Percentiles rank a stretch among this genome's conserved stretches.
Evolutionary conservation across 2,329 filamentous ascomycete genomes (phyloP).

Genomic region (Pseudocercospora macadamiae): DNA sequence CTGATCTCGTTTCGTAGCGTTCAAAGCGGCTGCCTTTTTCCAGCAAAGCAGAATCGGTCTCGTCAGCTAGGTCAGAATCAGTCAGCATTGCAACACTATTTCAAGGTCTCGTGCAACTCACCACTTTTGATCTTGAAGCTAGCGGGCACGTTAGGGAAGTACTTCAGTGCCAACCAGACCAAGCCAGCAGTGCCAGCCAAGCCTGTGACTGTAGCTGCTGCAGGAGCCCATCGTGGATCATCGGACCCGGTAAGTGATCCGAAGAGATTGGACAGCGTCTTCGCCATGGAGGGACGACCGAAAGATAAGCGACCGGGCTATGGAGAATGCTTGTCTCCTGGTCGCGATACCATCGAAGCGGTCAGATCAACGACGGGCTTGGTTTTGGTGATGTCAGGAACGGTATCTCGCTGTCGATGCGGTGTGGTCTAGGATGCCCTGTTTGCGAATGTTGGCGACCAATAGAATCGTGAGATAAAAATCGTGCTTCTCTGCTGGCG

Average conservation of each 20-base stretch:
- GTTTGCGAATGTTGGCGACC: background rate
- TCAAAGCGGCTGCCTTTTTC: conserved; percentile 73
- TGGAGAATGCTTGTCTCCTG: background rate
- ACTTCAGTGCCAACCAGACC: background rate
- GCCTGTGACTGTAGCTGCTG: background rate
- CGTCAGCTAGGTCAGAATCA: conserved; percentile 14
- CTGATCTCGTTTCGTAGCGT: conserved; percentile 70
- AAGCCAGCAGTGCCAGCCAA: background rate
- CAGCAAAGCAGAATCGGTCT: conserved; percentile 76
- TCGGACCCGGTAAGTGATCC: background rate
- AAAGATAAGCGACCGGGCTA: background rate
- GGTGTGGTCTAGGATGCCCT: background rate
- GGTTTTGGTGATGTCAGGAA: background rate
- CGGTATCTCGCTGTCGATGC: background rate
- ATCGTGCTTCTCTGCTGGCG: background rate
- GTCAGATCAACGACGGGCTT: background rate
- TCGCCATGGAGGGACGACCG: background rate
- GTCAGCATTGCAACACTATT: conserved; percentile 9
- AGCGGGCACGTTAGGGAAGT: too few relatives aligned
- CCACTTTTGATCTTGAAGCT: background rate
- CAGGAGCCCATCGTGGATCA: background rate
- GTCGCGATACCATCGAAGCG: background rate
- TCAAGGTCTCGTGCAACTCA: background rate
- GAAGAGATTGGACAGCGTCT: background rate
- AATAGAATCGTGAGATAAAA: background rate